Evolutionary conservation across 116 monocot species (phyloP).

Genomic region (Posidonia oceanica): DNA sequence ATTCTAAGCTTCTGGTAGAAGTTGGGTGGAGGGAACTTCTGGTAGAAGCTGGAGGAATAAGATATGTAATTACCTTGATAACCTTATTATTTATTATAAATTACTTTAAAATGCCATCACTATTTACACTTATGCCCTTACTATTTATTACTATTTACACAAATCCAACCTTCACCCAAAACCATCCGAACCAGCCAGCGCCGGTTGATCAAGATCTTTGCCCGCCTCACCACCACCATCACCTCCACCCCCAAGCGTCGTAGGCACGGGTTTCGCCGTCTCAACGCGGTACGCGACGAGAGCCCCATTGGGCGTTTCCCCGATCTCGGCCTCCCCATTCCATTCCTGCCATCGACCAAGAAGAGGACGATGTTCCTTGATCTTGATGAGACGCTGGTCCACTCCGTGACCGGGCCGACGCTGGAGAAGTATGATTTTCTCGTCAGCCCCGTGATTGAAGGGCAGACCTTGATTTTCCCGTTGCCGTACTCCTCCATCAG

Average conservation of each 20-base stretch:
- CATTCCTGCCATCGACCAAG: slow-evolving; percentile 20
- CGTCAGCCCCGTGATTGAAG: slow-evolving; percentile 58
- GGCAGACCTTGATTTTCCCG: slow-evolving; percentile 38
- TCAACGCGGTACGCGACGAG: slow-evolving; percentile 4
- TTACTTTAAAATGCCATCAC: no score
- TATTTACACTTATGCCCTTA: no score
- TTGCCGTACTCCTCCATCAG: no score
- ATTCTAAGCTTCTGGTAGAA: no score
- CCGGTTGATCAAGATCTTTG: slow-evolving; percentile 48
- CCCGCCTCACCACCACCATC: slow-evolving; percentile 19
- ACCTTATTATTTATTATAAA: no score
- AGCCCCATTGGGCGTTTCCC: neutral
- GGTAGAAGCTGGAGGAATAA: no score
- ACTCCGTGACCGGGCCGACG: slow-evolving; percentile 32
- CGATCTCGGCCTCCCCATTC: neutral
- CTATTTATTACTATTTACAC: no score
- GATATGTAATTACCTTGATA: no score
- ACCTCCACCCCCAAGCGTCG: slow-evolving; percentile 5
- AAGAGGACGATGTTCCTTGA: slow-evolving; percentile 63
- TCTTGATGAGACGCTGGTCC: slow-evolving; percentile 84
- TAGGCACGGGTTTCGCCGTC: slow-evolving; percentile 42
- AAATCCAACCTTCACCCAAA: no score
- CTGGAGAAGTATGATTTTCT: slow-evolving; percentile 44
- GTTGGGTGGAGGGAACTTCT: no score
- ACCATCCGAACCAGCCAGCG: slow-evolving; percentile 62